These are phyloP conservation scores for Acarospora socialis DNA, from an alignment of 2,329 filamentous ascomycete genomes.

Conservation along the genomic window DNA sequence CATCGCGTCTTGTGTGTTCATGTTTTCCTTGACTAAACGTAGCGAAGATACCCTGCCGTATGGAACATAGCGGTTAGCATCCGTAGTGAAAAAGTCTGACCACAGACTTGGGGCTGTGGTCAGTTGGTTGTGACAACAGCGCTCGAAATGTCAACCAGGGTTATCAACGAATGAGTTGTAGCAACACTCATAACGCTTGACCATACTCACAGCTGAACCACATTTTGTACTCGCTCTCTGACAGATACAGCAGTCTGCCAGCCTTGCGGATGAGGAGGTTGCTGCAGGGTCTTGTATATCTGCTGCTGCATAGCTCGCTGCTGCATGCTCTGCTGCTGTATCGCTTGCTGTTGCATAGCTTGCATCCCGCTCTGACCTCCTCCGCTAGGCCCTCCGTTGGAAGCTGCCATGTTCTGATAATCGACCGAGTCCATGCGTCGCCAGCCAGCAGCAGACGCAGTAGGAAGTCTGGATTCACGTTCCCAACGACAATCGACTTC, in stretches of 20 bases:
- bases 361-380: conserved; percentile 2
- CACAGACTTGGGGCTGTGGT: neutral
- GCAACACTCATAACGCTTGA: neutral
- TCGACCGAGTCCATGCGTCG: conserved; percentile 10
- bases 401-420: conserved; percentile 7
- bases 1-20: conserved; percentile 25
- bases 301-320: conserved; percentile 17
- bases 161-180: neutral
- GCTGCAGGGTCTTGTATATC: conserved; percentile 26
- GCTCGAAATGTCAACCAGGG: too few relatives aligned
- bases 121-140: neutral
- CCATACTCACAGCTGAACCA: conserved; percentile 30
- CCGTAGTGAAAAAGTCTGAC: neutral
- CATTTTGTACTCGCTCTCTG: conserved; percentile 26
- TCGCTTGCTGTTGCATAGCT: conserved; percentile 6
- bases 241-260: conserved; percentile 30
- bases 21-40: conserved; percentile 29
- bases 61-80: conserved; percentile 1
- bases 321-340: conserved; percentile 19
- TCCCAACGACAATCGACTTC: too few relatives aligned
- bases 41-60: conserved; percentile 29
- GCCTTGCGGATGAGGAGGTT: conserved; percentile 29
- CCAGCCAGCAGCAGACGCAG: too few relatives aligned
- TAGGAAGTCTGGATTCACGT: too few relatives aligned
- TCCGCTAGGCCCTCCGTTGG: conserved; percentile 3